A percentile compares a stretch with the other conserved stretches of the same genome.
Conservation (phyloP, 176 grass and related monocot genomes). For the Aechmea fasciata region DNA sequence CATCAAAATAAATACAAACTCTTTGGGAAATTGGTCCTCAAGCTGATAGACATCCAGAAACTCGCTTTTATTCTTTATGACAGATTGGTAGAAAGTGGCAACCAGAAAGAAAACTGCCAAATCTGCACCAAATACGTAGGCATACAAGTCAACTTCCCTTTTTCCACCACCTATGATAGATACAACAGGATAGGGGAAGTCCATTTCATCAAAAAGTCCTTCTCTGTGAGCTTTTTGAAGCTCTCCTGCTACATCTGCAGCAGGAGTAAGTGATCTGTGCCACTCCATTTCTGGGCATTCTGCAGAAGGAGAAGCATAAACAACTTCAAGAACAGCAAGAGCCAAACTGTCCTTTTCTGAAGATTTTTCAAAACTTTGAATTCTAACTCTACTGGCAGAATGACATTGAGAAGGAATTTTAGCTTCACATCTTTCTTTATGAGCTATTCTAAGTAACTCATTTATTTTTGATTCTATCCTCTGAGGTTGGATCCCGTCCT, state of each 20-base stretch:
- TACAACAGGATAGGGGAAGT: slow-evolving; percentile 66
- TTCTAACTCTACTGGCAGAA: slow-evolving; percentile 61
- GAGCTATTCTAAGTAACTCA: slow-evolving; percentile 55
- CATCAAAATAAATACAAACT: slow-evolving; percentile 97
- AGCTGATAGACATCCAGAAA: slow-evolving; percentile 93
- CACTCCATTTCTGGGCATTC: slow-evolving; percentile 62
- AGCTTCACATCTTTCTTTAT: slow-evolving; percentile 72
- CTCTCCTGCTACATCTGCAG: slow-evolving; percentile 70
- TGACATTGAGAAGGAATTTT: slow-evolving; percentile 58
- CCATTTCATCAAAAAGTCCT: slow-evolving; percentile 68
- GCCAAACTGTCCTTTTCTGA: slow-evolving; percentile 64
- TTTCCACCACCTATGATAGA: slow-evolving; percentile 92
- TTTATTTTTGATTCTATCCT: slow-evolving; percentile 92
- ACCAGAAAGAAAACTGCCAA: slow-evolving; percentile 92
- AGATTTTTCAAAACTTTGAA: slow-evolving; percentile 90
- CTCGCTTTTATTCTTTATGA: slow-evolving; percentile 87
- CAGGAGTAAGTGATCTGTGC: slow-evolving; percentile 80
- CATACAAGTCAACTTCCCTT: slow-evolving; percentile 91
- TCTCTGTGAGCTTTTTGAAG: slow-evolving; percentile 62
- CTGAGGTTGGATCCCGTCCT: slow-evolving; percentile 95
- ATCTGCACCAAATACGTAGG: slow-evolving; percentile 93
- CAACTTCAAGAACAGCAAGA: slow-evolving; percentile 96
- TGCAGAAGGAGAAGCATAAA: slow-evolving; percentile 54
- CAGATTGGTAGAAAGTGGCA: slow-evolving; percentile 87
- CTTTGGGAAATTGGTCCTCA: slow-evolving; percentile 95